Conservation (phyloP, 139 green algal species). For the Tetraselmis striata region DNA sequence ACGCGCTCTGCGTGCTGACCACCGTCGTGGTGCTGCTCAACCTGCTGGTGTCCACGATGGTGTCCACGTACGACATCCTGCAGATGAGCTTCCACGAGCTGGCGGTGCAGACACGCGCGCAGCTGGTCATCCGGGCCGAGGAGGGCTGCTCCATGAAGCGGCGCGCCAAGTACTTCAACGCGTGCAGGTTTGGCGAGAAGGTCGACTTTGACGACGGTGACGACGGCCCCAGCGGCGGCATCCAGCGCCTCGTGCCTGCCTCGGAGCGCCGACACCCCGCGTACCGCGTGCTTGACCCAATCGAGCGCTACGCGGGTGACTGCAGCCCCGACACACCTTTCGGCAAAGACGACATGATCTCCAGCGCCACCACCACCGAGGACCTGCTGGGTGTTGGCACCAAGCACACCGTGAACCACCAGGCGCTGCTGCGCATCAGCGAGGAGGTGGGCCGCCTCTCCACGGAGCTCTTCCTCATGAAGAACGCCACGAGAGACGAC, state of each 20-base stretch:
- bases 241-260: neutral
- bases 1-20: neutral
- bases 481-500: neutral
- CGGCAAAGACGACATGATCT: neutral
- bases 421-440: neutral
- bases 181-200: neutral
- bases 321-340: neutral
- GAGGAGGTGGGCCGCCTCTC: neutral
- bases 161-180: neutral
- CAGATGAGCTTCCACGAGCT: neutral
- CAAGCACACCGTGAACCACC: neutral
- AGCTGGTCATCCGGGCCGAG: neutral
- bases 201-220: neutral
- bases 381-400: neutral
- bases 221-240: neutral
- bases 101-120: neutral
- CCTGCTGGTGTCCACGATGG: neutral
- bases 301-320: neutral
- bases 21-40: neutral
- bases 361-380: neutral
- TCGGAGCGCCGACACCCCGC: neutral
- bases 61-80: neutral
- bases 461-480: neutral
- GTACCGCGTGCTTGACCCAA: neutral
- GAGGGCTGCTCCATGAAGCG: neutral